Conservation (phyloP, 257 asterid genomes). For the Mitragyna speciosa region DNA sequence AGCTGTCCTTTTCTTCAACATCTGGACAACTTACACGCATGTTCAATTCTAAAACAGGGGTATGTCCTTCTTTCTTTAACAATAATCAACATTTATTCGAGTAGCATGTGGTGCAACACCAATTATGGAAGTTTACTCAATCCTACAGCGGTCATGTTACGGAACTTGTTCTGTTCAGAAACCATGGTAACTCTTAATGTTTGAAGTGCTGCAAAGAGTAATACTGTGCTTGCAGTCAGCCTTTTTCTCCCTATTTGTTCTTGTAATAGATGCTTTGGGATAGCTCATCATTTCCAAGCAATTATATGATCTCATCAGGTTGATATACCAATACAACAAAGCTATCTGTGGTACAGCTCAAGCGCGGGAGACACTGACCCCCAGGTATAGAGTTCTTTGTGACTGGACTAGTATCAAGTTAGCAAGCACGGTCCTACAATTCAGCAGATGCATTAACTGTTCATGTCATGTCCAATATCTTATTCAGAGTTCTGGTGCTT, state of each 20-base stretch:
- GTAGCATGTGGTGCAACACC: neutral
- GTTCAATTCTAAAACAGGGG: constrained; percentile 65
- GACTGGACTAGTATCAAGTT: neutral
- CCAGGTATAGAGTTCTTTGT: constrained; percentile 43
- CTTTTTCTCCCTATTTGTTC: neutral
- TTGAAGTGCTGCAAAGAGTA: neutral
- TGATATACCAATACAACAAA: constrained; percentile 78
- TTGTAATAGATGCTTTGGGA: constrained; percentile 7
- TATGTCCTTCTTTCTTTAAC: constrained; percentile 28
- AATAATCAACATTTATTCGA: neutral
- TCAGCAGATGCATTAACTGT: constrained; percentile 8
- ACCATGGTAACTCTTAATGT: neutral
- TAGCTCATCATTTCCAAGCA: constrained; percentile 1
- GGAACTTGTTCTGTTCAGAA: neutral
- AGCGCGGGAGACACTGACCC: constrained; percentile 53
- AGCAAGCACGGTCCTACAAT: neutral
- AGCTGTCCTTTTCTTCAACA: constrained; percentile 61
- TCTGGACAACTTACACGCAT: constrained; percentile 80
- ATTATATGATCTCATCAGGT: constrained; percentile 41
- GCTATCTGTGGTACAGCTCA: constrained; percentile 77
- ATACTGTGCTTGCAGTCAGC: neutral
- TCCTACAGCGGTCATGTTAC: neutral
- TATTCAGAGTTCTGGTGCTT: constrained; percentile 78
- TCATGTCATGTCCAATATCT: constrained; percentile 18
- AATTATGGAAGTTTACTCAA: no score